These are phyloP conservation scores for Adenanthera pavonina DNA, from an alignment of 306 rosid genomes.

Conservation along the genomic window DNA sequence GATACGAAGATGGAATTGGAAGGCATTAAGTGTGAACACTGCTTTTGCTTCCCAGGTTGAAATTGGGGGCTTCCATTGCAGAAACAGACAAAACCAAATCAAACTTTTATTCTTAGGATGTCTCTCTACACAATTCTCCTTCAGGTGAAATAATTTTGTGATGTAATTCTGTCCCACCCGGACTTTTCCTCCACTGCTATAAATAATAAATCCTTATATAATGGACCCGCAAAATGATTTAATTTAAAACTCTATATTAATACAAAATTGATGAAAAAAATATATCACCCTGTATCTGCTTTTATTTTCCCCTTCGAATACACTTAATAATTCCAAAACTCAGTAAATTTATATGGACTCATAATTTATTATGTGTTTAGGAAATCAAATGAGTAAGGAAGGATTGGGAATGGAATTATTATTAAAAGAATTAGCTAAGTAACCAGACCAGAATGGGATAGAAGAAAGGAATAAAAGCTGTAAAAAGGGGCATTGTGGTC, in stretches of 20 bases:
- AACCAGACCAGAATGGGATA: not conserved
- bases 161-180: slow-evolving; percentile 21
- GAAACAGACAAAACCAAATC: slow-evolving; percentile 37
- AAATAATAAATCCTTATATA: not conserved
- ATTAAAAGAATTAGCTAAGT: too few relatives aligned
- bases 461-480: not conserved
- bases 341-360: not conserved
- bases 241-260: not conserved
- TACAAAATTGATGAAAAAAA: not conserved
- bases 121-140: not conserved
- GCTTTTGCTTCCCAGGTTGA: slow-evolving; percentile 16
- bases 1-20: not conserved
- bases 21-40: slow-evolving; percentile 6
- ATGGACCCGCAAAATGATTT: not conserved
- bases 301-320: not conserved
- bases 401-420: not conserved
- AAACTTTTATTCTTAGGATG: not conserved
- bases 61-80: slow-evolving; percentile 18
- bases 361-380: not conserved
- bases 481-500: slow-evolving; percentile 48
- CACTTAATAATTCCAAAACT: too few relatives aligned
- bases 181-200: not conserved
- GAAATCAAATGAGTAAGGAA: not conserved
- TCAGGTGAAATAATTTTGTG: not conserved
- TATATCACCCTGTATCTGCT: not conserved